phyloP scores from a whole-genome alignment of 2,329 filamentous ascomycete species.

The Trichophyton benhamiae region DNA sequence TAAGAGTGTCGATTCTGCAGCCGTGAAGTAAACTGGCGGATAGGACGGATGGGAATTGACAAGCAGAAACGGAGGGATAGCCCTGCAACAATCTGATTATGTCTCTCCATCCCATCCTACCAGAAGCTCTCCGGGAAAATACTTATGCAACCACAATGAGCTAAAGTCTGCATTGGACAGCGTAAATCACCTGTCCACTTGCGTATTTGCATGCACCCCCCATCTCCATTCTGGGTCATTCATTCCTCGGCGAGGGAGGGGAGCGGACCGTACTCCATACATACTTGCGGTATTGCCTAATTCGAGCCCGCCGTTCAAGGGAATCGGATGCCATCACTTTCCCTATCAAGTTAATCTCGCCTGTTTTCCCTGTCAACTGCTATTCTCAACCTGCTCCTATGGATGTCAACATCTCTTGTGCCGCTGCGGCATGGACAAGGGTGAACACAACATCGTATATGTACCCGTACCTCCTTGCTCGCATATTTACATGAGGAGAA shows the following conservation, averaged over 20 bases:
- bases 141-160: neutral
- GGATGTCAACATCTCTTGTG: neutral
- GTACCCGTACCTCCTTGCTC: neutral
- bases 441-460: neutral
- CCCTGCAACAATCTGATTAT: neutral
- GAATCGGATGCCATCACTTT: neutral
- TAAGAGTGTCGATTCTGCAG: neutral
- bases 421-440: neutral
- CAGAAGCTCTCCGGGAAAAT: neutral
- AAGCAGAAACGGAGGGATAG: neutral
- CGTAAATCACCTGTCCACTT: neutral
- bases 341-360: neutral
- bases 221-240: neutral
- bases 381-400: neutral
- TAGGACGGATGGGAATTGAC: neutral
- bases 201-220: too few relatives aligned
- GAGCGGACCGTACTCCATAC: neutral
- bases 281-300: neutral
- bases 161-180: neutral
- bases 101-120: neutral
- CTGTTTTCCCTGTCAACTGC: neutral
- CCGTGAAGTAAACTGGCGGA: neutral
- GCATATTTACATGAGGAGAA: neutral
- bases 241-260: neutral
- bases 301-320: neutral